These are phyloP conservation scores for Claviceps quebecensis DNA, from an alignment of 2,329 filamentous ascomycete genomes.

Conservation along the genomic window DNA sequence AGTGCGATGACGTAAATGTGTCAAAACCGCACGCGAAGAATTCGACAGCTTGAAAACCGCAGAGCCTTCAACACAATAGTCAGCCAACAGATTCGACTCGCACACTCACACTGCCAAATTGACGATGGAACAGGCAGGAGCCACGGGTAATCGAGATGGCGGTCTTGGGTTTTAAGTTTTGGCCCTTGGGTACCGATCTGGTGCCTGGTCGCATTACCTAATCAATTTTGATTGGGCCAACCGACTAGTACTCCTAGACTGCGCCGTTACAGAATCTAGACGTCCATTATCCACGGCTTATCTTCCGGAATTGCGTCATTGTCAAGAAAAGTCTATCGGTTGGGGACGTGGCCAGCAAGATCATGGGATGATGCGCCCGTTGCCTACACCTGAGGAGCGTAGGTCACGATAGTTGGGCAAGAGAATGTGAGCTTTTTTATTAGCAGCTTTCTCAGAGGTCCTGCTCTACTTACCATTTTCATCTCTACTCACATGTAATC, in stretches of 20 bases:
- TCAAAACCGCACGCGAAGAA: background rate
- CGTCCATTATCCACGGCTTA: no score
- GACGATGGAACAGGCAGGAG: slow-evolving; percentile 1
- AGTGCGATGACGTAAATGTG: background rate
- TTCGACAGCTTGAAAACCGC: background rate
- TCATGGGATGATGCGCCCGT: no score
- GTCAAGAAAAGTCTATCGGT: no score
- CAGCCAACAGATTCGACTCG: slow-evolving; percentile 1
- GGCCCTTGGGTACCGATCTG: slow-evolving; percentile 5
- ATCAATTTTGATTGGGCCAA: slow-evolving; percentile 4
- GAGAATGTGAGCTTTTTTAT: no score
- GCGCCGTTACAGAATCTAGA: background rate
- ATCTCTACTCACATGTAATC: no score
- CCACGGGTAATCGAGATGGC: background rate
- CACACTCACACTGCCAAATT: slow-evolving; percentile 1
- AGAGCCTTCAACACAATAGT: background rate
- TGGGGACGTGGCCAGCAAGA: no score
- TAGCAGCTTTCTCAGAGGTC: no score
- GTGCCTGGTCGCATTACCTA: slow-evolving; percentile 5
- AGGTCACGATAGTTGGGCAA: no score
- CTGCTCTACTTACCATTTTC: no score
- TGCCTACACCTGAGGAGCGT: no score
- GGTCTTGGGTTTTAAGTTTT: slow-evolving; percentile 4
- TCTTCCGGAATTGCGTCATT: no score
- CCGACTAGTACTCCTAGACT: background rate